Percentiles rank a stretch among this genome's conserved stretches.
Conservation (phyloP, 441 rosid species). For the Lagerstroemia fauriei region DNA sequence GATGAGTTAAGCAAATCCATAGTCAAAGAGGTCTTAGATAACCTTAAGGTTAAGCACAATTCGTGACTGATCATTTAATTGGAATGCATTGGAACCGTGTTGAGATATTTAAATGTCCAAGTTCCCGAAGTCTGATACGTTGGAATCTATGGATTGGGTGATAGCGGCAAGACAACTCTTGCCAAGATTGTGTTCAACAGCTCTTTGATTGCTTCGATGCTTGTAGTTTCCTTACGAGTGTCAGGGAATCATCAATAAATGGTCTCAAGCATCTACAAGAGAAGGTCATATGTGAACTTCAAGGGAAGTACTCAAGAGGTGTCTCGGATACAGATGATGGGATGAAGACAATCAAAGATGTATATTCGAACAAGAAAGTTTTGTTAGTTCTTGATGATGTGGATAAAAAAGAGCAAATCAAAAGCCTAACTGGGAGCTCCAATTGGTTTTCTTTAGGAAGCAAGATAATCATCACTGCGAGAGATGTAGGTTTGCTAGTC, state of each 20-base stretch:
- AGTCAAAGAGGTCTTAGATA: too few species aligned
- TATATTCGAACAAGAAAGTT: neutral
- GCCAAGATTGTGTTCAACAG: neutral
- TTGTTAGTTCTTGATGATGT: neutral
- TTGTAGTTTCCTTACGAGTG: neutral
- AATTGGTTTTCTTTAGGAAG: neutral
- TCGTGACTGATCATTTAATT: neutral
- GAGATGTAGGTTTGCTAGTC: neutral
- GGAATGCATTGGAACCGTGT: neutral
- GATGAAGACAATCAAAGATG: neutral
- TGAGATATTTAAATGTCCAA: neutral
- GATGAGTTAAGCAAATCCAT: too few species aligned
- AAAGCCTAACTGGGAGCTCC: neutral
- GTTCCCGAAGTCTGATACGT: neutral
- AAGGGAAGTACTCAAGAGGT: neutral
- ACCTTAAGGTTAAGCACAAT: neutral
- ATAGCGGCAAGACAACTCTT: neutral
- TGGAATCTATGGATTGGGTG: neutral
- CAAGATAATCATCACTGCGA: constrained; percentile 4
- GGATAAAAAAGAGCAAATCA: neutral
- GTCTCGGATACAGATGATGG: neutral
- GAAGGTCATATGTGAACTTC: too few species aligned
- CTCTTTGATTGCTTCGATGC: neutral
- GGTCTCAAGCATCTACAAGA: too few species aligned
- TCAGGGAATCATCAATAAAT: neutral